A percentile compares a stretch with the other conserved stretches of the same genome.
Evolutionary conservation across 371 early-diverging fungal genomes (phyloP).

Genomic region (Circinella umbellata): DNA sequence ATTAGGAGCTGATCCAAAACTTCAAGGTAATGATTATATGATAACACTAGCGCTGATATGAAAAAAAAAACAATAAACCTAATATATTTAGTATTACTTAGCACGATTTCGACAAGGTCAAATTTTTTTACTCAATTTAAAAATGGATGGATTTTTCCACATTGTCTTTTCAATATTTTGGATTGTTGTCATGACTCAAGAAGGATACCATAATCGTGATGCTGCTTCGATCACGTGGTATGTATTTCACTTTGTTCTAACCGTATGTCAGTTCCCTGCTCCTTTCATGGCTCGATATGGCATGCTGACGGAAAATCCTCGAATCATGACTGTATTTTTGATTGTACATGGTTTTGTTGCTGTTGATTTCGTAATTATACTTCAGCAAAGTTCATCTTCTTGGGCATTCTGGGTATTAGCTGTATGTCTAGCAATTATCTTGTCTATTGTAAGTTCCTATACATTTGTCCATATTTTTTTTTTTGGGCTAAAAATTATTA

Average conservation of each 20-base stretch:
- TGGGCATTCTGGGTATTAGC: constrained; percentile 59
- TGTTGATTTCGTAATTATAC: constrained; percentile 45
- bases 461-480: not conserved
- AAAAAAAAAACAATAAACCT: not conserved
- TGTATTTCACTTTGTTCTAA: constrained; percentile 44
- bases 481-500: not conserved
- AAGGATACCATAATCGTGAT: constrained; percentile 34
- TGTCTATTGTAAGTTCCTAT: not conserved
- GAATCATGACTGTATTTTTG: constrained; percentile 36
- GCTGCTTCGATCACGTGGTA: constrained; percentile 36
- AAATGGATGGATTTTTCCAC: constrained; percentile 55
- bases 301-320: constrained; percentile 37
- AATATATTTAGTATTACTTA: constrained; percentile 3
- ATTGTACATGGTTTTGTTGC: constrained; percentile 36
- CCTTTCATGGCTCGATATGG: constrained; percentile 44
- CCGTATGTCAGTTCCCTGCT: constrained; percentile 39
- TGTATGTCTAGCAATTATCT: constrained; percentile 25
- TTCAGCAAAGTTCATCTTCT: constrained; percentile 43
- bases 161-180: constrained; percentile 51
- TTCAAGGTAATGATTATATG: constrained; percentile 31
- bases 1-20: constrained; percentile 47
- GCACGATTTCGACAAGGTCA: constrained; percentile 43
- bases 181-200: constrained; percentile 51
- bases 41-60: too few species aligned
- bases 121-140: constrained; percentile 40